Evolutionary conservation across 805 yeast species (phyloP), one percentile per base, ranked within the genome.

Genomic region (Wickerhamiella spandovensis): DNA sequence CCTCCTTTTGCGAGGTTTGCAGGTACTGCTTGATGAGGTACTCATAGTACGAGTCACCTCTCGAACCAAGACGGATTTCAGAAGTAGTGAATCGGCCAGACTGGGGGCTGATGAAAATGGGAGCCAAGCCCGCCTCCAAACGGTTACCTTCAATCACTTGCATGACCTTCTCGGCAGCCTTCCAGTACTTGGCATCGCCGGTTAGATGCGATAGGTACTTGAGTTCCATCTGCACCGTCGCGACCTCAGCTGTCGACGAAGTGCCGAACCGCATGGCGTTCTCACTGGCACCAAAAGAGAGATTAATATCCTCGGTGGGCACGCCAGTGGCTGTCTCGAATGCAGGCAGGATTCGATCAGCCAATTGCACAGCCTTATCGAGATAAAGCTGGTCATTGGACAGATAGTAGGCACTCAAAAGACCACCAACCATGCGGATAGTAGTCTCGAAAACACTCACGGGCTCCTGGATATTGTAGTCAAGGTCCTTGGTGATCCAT

Each of bases 51-150:
- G 77, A 72, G 66, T 88, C 97, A 46, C 95, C 97, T 57, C 96
- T 73, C 0, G 95, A 83, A 0, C 97, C 97, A 50, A 89, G 68
- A 55, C 96, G 75, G 53, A 90, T 85, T 48, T 75, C 65, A 1
- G 62, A 58, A 0, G 87, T 87, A 52, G 71, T 76, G 64, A 77
- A 87, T 53, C 71, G 68, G 5, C 92, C 96, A 0, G 82, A 74
- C 42, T 78, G 81, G 8, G 95, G 92, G 37, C 77, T 70, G 37
- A 89, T 79, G 60, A 71, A 84, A 44, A 87, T 85, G 2, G 97
- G 95, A 3, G 77, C 95, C 42, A 89, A 72, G 0, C 95, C 96
- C 59, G 79, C 87, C 48, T 64, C 58, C 7, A 84, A 81, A 44
- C 75, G 72, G 58, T 78, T 79, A 3, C 69, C 66, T 61, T 88